A percentile compares a stretch with the other conserved stretches of the same genome.
Conservation (phyloP, 768 basidiomycete genomes). For the Mycena metata region DNA sequence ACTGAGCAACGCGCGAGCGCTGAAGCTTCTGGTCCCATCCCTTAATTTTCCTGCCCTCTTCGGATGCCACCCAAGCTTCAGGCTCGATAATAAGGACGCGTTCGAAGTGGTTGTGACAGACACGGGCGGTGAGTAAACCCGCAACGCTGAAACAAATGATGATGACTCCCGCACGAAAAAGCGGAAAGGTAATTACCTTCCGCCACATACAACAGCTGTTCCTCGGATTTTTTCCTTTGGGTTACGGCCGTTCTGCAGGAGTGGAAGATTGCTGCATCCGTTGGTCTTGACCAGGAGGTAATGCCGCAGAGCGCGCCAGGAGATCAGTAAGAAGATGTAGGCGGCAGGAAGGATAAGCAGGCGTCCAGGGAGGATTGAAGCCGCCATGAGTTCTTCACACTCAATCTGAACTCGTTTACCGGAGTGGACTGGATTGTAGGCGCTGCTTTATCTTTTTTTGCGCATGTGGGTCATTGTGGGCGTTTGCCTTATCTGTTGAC, state of each 20-base stretch:
- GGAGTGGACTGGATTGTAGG: background rate
- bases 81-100: conserved; percentile 49
- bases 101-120: conserved; percentile 51
- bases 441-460: too few relatives aligned
- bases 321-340: conserved; percentile 6
- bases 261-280: conserved; percentile 8
- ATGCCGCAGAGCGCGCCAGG: conserved; percentile 20
- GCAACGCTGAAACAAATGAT: conserved; percentile 41
- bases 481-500: too few relatives aligned
- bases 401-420: too few relatives aligned
- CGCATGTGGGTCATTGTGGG: too few relatives aligned
- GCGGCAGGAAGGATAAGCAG: conserved; percentile 3
- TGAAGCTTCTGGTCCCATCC: conserved; percentile 35
- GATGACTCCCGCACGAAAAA: background rate
- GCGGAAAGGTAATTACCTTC: conserved; percentile 15
- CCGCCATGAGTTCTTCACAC: background rate
- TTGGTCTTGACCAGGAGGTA: conserved; percentile 10
- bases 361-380: background rate
- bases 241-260: conserved; percentile 10
- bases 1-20: conserved; percentile 45
- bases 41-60: conserved; percentile 39
- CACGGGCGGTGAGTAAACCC: conserved; percentile 48
- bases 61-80: conserved; percentile 44
- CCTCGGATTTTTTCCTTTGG: conserved; percentile 20
- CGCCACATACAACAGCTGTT: conserved; percentile 32